These are phyloP conservation scores for Ajuga chamaepitys DNA, from an alignment of 257 asterid species.

Conservation along the genomic window DNA sequence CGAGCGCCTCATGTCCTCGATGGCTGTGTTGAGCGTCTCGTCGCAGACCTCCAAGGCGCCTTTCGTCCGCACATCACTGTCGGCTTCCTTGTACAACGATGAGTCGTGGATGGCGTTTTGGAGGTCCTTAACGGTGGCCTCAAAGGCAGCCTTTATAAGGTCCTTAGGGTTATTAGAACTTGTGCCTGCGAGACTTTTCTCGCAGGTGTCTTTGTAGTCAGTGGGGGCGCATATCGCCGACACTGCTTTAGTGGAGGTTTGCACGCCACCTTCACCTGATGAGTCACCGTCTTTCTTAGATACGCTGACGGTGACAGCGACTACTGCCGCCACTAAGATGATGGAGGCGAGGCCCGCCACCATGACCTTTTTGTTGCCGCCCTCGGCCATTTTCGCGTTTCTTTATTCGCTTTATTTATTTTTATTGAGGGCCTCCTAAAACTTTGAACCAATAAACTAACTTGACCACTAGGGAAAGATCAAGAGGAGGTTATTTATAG, in stretches of 20 bases:
- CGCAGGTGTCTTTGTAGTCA: slow-evolving; percentile 45
- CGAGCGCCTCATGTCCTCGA: slow-evolving; percentile 43
- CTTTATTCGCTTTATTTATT: background rate
- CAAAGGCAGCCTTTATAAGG: slow-evolving; percentile 39
- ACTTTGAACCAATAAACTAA: no score
- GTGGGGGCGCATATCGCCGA: slow-evolving; percentile 49
- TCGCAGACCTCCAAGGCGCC: slow-evolving; percentile 51
- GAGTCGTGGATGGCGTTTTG: slow-evolving; percentile 30
- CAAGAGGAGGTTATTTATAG: background rate
- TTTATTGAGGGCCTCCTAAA: background rate
- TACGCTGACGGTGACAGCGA: slow-evolving; percentile 28
- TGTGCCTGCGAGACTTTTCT: slow-evolving; percentile 30
- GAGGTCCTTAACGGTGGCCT: slow-evolving; percentile 32
- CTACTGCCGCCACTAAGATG: slow-evolving; percentile 51
- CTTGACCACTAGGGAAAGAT: no score
- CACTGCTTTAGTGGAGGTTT: slow-evolving; percentile 37
- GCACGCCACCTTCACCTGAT: background rate
- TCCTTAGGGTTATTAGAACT: slow-evolving; percentile 42
- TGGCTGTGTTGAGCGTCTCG: slow-evolving; percentile 39
- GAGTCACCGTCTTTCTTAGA: background rate
- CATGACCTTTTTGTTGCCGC: slow-evolving; percentile 25
- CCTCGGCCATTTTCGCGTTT: slow-evolving; percentile 28
- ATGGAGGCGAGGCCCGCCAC: slow-evolving; percentile 38
- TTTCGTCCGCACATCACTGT: slow-evolving; percentile 35
- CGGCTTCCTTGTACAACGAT: slow-evolving; percentile 27